Evolutionary conservation across 352 stramenopile genomes (phyloP).

Genomic region (Globisporangium splendens): DNA sequence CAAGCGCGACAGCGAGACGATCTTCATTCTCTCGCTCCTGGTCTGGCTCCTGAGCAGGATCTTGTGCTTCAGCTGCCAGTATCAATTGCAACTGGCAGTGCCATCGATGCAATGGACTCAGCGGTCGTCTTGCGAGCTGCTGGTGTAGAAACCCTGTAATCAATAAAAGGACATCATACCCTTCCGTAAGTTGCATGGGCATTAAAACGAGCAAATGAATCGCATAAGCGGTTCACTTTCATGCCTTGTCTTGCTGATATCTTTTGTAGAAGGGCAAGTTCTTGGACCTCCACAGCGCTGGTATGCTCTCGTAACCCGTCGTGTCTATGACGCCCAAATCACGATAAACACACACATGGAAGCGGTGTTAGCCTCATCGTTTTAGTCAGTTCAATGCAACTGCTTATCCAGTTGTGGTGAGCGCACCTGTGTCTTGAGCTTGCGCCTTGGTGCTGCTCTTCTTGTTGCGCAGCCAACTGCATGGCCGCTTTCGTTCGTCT

Average conservation of each 20-base stretch:
- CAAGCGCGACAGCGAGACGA: slow-evolving; percentile 9
- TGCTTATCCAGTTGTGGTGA: no score
- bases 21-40: not conserved
- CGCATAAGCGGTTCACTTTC: no score
- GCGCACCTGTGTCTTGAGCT: no score
- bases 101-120: slow-evolving; percentile 41
- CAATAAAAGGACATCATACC: not conserved
- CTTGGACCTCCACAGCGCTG: not conserved
- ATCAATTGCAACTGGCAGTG: slow-evolving; percentile 37
- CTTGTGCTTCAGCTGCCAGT: slow-evolving; percentile 16
- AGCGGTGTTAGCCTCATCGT: no score
- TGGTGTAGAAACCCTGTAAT: slow-evolving; percentile 39
- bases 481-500: not conserved
- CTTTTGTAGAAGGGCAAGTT: not conserved
- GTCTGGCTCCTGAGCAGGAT: not conserved
- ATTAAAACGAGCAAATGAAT: no score
- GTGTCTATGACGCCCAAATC: not conserved
- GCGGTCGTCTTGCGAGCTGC: slow-evolving; percentile 18
- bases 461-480: not conserved
- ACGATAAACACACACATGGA: no score
- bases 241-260: not conserved
- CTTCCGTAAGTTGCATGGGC: not conserved
- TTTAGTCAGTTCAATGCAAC: no score
- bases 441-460: not conserved
- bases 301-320: not conserved